These are phyloP conservation scores for Penicillium manginii DNA, from an alignment of 495 filamentous ascomycete species.

Conservation along the genomic window DNA sequence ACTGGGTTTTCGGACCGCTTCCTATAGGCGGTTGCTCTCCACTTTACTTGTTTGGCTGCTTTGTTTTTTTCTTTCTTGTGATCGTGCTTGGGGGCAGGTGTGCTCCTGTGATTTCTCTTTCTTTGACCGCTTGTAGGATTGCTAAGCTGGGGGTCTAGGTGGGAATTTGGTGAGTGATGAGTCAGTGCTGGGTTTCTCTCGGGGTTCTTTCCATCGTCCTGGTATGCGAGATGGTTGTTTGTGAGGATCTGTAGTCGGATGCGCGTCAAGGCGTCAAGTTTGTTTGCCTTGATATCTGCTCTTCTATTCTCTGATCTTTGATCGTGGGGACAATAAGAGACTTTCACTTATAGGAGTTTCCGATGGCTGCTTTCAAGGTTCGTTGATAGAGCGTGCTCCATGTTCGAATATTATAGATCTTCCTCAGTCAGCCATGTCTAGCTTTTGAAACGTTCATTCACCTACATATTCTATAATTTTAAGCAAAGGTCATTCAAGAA, in stretches of 20 bases:
- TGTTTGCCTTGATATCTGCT: not conserved
- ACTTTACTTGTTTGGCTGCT: not conserved
- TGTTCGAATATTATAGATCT: too few species aligned
- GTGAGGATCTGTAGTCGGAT: not conserved
- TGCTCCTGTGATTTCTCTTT: not conserved
- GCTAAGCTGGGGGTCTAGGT: not conserved
- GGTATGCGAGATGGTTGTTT: not conserved
- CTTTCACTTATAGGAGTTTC: too few species aligned
- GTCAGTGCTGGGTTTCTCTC: not conserved
- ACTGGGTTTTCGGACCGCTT: not conserved
- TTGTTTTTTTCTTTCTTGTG: not conserved
- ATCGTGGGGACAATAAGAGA: too few species aligned
- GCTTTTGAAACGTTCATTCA: too few species aligned
- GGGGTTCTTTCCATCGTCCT: not conserved
- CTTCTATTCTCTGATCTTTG: too few species aligned
- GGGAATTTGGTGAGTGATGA: not conserved
- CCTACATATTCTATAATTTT: too few species aligned
- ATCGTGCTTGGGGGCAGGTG: not conserved
- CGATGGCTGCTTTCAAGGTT: too few species aligned
- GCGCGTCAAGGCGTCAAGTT: not conserved
- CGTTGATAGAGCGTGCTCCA: too few species aligned
- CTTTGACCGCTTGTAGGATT: not conserved
- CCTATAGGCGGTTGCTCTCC: slow-evolving; percentile 1
- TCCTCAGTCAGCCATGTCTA: too few species aligned
- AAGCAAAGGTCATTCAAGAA: too few species aligned